Evolutionary conservation across 228 moss, liverwort and hornwort genomes (phyloP).

Genomic region (Sphagnum fallax): DNA sequence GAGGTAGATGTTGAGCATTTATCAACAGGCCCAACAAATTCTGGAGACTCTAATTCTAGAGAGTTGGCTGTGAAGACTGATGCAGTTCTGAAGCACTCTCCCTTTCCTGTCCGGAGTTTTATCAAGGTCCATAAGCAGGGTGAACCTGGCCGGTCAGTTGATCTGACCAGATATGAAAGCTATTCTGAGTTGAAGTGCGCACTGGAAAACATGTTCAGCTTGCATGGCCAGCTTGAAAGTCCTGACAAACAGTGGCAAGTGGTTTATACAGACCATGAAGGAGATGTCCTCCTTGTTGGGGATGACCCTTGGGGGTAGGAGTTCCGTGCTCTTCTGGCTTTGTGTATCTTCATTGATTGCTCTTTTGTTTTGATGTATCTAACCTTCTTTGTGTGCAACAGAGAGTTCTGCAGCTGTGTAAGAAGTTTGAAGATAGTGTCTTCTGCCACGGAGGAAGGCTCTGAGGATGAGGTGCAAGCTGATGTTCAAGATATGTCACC

Average conservation of each 20-base stretch:
- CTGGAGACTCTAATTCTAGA: slow-evolving; percentile 29
- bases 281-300: slow-evolving; percentile 75
- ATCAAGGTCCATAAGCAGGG: slow-evolving; percentile 61
- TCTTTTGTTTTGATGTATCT: neutral
- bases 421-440: slow-evolving; percentile 57
- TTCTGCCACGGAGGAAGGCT: slow-evolving; percentile 35
- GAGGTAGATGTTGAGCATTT: neutral
- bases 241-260: slow-evolving; percentile 56
- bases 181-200: slow-evolving; percentile 46
- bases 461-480: slow-evolving; percentile 18
- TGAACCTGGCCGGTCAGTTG: slow-evolving; percentile 62
- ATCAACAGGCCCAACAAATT: slow-evolving; percentile 5
- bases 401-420: slow-evolving; percentile 79
- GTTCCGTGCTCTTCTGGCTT: neutral
- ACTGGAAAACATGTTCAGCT: slow-evolving; percentile 53
- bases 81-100: neutral
- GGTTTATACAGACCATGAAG: slow-evolving; percentile 79
- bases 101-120: neutral
- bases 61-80: neutral
- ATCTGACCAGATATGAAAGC: slow-evolving; percentile 57
- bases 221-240: slow-evolving; percentile 66
- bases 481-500: too few relatives aligned
- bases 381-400: slow-evolving; percentile 5
- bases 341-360: neutral
- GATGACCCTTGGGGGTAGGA: slow-evolving; percentile 83